Base-by-base conservation (phyloP, 208 protist species). In the Crithidia bombi region DNA sequence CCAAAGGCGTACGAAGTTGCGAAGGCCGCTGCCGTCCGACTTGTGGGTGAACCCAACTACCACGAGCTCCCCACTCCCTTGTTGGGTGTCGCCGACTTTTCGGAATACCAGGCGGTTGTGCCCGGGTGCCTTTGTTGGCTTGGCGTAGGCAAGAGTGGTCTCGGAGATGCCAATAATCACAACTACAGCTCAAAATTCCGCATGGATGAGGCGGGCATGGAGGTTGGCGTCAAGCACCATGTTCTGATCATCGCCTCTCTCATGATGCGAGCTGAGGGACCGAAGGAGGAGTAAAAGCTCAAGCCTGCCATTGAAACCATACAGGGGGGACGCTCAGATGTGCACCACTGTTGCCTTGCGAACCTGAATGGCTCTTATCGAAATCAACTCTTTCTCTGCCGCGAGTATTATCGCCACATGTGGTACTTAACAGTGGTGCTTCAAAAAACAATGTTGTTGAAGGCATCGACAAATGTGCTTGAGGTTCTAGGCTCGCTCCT, bases 71-170 rank as follows among this genome's bases (percentile, higher is more conserved):
- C 62, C 7, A 82, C 66, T 0, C 85, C 88, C 3, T 69, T 86
- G 33, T 73, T 88, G 25, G 83, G 81, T 23, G 88, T 94, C 2
- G 75, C 80, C 1, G 88, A 94, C 72, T 94, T 94, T 57, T 87
- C 68, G 1, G 88, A 93, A 63, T 93, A 93, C 62, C 82, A 78
- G 54, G 80, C 88, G 25, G 67, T 86, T 32, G 73, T 91, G 38
- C 85, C 88, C 4, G 88, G 88, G 7, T 93, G 88, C 46, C 58
- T 93, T n/a, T 94, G 83, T 51, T 88, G 75, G 74, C 74, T 94
- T 7, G 88, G 88, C 15, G 88, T 85, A 1, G 75, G 81, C 15
- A 54, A 66, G 39, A 65, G 41, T 15, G 75, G 55, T 17, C 55
- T 75, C 25, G 69, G 44, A 2, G 80, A 79, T 35, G 54, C 59